A percentile compares a stretch with the other conserved stretches of the same genome.
Evolutionary conservation across 257 asterid genomes (phyloP).

Genomic region (Gentiana macrophylla): DNA sequence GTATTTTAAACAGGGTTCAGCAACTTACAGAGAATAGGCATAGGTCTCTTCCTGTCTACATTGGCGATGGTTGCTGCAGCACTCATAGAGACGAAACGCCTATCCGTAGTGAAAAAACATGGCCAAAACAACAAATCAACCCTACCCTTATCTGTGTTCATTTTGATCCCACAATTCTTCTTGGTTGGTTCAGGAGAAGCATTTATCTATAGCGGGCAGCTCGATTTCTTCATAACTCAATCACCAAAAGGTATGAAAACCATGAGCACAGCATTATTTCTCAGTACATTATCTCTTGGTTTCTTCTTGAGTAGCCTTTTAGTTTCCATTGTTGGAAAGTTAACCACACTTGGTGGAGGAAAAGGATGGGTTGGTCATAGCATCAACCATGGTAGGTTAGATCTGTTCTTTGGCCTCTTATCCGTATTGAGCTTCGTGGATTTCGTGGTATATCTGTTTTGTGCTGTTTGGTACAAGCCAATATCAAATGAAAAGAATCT

Average conservation of each 20-base stretch:
- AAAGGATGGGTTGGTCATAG: conserved; percentile 30
- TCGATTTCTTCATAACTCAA: conserved; percentile 34
- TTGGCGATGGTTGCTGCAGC: conserved; percentile 36
- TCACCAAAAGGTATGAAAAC: conserved; percentile 46
- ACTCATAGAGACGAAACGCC: conserved; percentile 23
- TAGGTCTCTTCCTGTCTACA: conserved; percentile 28
- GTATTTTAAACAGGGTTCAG: conserved; percentile 19
- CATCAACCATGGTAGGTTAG: conserved; percentile 25
- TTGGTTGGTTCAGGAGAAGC: conserved; percentile 36
- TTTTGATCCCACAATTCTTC: conserved; percentile 34
- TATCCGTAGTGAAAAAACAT: conserved; percentile 10
- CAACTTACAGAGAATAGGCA: conserved; percentile 28
- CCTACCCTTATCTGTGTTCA: conserved; percentile 24
- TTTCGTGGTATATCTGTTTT: conserved; percentile 17
- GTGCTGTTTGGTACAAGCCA: conserved; percentile 25
- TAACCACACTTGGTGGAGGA: conserved; percentile 12
- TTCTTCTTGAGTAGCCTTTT: conserved; percentile 28
- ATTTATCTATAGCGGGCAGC: conserved; percentile 31
- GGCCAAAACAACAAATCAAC: conserved; percentile 1
- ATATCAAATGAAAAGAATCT: conserved; percentile 7
- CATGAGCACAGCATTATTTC: conserved; percentile 30
- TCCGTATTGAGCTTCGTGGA: conserved; percentile 23
- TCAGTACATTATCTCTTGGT: conserved; percentile 28
- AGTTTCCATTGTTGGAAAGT: conserved; percentile 23
- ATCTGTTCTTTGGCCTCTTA: conserved; percentile 25